These are phyloP conservation scores for Trypanosoma boissoni DNA, from an alignment of 208 protist species.

Conservation along the genomic window DNA sequence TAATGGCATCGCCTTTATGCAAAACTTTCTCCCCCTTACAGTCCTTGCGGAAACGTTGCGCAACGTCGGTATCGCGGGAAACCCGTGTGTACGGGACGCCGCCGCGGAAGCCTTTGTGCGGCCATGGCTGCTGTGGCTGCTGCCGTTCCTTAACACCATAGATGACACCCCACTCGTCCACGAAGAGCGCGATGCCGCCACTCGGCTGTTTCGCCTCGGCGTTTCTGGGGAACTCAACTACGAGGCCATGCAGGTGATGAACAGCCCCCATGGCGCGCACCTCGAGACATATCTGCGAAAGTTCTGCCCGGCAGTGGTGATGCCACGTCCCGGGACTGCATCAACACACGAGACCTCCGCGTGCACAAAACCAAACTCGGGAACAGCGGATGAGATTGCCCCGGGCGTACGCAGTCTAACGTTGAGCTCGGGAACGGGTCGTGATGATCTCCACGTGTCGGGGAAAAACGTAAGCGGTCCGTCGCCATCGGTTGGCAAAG, in stretches of 20 bases:
- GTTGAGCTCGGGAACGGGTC: no score
- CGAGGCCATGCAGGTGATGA: slow-evolving; percentile 60
- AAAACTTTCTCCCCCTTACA: slow-evolving; percentile 51
- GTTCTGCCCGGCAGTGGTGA: not conserved
- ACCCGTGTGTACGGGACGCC: slow-evolving; percentile 44
- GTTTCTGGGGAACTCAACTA: slow-evolving; percentile 37
- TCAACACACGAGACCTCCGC: no score
- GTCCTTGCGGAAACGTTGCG: slow-evolving; percentile 60
- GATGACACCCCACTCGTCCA: slow-evolving; percentile 43
- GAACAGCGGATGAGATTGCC: no score
- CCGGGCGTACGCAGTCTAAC: no score
- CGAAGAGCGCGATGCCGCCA: slow-evolving; percentile 45
- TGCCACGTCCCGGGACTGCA: not conserved
- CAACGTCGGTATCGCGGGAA: slow-evolving; percentile 47
- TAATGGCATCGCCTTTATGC: slow-evolving; percentile 40
- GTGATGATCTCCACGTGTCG: not conserved
- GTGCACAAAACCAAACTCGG: no score
- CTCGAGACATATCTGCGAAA: slow-evolving; percentile 61
- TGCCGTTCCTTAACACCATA: slow-evolving; percentile 46
- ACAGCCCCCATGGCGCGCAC: slow-evolving; percentile 41
- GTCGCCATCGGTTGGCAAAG: slow-evolving; percentile 7
- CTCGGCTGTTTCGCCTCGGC: slow-evolving; percentile 61
- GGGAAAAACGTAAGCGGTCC: not conserved
- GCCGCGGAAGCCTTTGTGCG: slow-evolving; percentile 18
- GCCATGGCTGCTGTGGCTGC: slow-evolving; percentile 64